A percentile compares a stretch with the other conserved stretches of the same genome.
phyloP scores from a whole-genome alignment of 2,329 filamentous ascomycete genomes.

The Paecilomyces variotii region DNA sequence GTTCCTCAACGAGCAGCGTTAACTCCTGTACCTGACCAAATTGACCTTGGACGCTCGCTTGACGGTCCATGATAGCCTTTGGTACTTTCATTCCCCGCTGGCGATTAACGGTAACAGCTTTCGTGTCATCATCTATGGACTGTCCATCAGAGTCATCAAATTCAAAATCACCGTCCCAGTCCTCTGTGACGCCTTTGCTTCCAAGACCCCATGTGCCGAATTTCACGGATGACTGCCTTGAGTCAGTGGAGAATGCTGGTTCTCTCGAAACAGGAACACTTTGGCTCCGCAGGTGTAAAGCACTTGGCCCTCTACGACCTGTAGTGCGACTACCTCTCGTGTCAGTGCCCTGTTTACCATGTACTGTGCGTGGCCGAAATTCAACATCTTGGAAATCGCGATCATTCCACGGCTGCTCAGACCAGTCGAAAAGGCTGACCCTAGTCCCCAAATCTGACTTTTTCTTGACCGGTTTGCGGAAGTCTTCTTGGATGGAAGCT shows the following conservation, averaged over 20 bases:
- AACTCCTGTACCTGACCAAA: constrained; percentile 58
- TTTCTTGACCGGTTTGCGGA: constrained; percentile 7
- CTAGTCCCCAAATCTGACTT: constrained; percentile 35
- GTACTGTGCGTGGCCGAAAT: constrained; percentile 53
- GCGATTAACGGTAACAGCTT: constrained; percentile 13
- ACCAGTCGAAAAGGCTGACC: constrained; percentile 57
- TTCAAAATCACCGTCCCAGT: constrained; percentile 63
- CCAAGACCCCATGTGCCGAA: constrained; percentile 61
- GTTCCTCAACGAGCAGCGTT: constrained; percentile 56
- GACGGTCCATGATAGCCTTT: constrained; percentile 54
- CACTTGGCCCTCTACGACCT: constrained; percentile 50
- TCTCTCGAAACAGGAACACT: constrained; percentile 55
- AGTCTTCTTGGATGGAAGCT: constrained; percentile 6
- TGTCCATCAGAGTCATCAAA: constrained; percentile 48
- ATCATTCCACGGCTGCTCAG: constrained; percentile 49
- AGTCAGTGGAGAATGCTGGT: constrained; percentile 39
- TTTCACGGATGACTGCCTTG: constrained; percentile 47
- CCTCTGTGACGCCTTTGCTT: constrained; percentile 57
- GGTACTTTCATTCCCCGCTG: constrained; percentile 45
- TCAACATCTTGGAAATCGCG: constrained; percentile 46
- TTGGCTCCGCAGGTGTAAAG: constrained; percentile 57
- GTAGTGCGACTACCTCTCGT: constrained; percentile 48
- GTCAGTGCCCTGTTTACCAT: constrained; percentile 54
- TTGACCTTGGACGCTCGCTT: constrained; percentile 58
- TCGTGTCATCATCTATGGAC: constrained; percentile 34